Conservation (phyloP, 176 grass and related monocot species). For the Metroxylon sagu region DNA sequence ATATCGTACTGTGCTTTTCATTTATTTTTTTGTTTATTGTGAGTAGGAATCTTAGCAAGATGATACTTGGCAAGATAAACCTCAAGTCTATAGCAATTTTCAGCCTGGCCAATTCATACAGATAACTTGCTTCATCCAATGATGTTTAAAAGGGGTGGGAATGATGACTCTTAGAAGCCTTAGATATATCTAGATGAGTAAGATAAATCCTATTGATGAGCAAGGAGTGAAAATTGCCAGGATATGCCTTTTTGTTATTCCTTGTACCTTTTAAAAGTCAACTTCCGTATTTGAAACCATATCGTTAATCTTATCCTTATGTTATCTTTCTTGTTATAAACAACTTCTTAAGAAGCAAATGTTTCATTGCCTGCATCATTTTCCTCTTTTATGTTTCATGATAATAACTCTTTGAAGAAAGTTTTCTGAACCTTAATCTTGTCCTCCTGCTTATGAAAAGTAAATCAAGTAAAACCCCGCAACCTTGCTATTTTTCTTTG, state of each 20-base stretch:
- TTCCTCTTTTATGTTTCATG: neutral
- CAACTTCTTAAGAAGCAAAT: neutral
- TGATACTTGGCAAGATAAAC: too few relatives aligned
- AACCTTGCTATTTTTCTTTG: too few relatives aligned
- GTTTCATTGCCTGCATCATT: neutral
- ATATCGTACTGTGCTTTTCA: too few relatives aligned
- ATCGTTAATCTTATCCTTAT: neutral
- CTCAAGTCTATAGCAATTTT: too few relatives aligned
- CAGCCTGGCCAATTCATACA: too few relatives aligned
- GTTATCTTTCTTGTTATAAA: neutral
- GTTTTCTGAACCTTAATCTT: too few relatives aligned
- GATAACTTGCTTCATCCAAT: neutral
- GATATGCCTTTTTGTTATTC: neutral
- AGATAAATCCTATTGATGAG: neutral
- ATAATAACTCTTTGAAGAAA: neutral
- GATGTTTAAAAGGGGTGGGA: neutral
- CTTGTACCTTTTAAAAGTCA: neutral
- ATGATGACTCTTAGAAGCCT: neutral
- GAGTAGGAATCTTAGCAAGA: too few relatives aligned
- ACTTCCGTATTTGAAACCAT: neutral
- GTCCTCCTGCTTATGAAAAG: too few relatives aligned
- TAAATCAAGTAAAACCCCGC: too few relatives aligned
- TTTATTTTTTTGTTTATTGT: too few relatives aligned
- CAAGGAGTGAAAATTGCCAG: conserved; percentile 1
- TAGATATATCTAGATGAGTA: neutral